Base-by-base conservation (phyloP, 2,329 filamentous ascomycete genomes). In the Paraphoma sp. region DNA sequence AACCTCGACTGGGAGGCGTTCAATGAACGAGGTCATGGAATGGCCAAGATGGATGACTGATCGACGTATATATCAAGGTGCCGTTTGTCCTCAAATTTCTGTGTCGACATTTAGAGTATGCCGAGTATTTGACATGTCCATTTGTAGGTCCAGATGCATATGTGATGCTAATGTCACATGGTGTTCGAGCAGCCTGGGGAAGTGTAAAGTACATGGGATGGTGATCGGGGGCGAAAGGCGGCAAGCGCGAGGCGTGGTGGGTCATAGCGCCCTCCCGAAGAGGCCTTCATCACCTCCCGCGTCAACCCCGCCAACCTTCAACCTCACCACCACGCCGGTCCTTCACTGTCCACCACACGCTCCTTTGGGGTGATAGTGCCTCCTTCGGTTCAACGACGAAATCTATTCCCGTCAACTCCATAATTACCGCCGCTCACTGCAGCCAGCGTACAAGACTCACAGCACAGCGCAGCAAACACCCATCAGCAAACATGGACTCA, bases 401-500 rank as follows among this genome's bases (percentile, higher is more conserved):
- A 23, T 23, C 5, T 23, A 23, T 23, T 23, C 23, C 23, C 23
- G 23, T 23, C 23, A 23, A 23, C 23, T 23, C 23, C 23, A 23
- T 23, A 23, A 23, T 23, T 23, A 23, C 23, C 23, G 23, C 23
- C 23, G 23, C 23, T 23, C 23, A 23, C 23, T 23, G 23, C 23
- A 23, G 23, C 23, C 23, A 23, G 23, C 23, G 23, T 23, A 2
- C 23, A 23, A 23, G 23, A 23, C 23, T 23, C 23, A 23, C 23
- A 36, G 14, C 33, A 36, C 9, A 36, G 6, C 33, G 11, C 40
- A 42, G 14, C 40, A 3, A 17, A n/a, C 40, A 42, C 40, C 14
- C n/a, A 16, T 38, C 46, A 31, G 29, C 46, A 46, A 46, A 38
- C 50, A 78, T 78, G 75, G 75, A 78, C 60, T 76, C 75, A 45